A percentile compares a stretch with the other conserved stretches of the same genome.
Evolutionary conservation across 1,284 basidiomycete species (phyloP).

Genomic region (Puccinia triticina): DNA sequence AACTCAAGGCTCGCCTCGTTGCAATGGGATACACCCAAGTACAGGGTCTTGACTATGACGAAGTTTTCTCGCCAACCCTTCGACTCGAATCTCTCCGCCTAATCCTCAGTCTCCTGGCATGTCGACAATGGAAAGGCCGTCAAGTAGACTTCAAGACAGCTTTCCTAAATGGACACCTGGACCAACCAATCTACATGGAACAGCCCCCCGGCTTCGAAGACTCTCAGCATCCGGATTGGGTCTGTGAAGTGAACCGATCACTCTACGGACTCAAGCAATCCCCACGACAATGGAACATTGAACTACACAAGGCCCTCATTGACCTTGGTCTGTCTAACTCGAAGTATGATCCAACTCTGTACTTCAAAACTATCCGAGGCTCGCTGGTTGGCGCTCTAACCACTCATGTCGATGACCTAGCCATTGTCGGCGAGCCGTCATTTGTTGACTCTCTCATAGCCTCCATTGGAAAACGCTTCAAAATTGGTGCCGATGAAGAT

Average conservation of each 20-base stretch:
- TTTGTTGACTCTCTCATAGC: background rate
- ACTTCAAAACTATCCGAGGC: background rate
- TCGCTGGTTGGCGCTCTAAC: background rate
- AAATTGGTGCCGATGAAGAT: too few relatives aligned
- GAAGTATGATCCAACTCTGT: background rate
- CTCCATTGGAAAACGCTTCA: background rate
- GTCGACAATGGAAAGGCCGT: too few relatives aligned
- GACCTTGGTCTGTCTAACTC: background rate
- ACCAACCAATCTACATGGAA: too few relatives aligned
- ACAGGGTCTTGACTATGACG: too few relatives aligned
- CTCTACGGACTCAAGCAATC: conserved; percentile 15
- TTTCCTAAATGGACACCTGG: too few relatives aligned
- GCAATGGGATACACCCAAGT: too few relatives aligned
- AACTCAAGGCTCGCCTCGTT: too few relatives aligned
- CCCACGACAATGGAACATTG: background rate
- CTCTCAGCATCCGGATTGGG: background rate
- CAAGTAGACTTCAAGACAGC: too few relatives aligned
- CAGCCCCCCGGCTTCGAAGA: background rate
- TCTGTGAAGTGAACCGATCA: background rate
- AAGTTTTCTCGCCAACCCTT: background rate
- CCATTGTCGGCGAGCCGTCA: background rate
- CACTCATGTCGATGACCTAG: conserved; percentile 9
- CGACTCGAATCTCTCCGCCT: too few relatives aligned
- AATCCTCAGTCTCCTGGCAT: too few relatives aligned
- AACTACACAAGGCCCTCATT: background rate